Evolutionary conservation across 2,329 filamentous ascomycete species (phyloP), one percentile per base, ranked within the genome.

Genomic region (Didymella glomerata): DNA sequence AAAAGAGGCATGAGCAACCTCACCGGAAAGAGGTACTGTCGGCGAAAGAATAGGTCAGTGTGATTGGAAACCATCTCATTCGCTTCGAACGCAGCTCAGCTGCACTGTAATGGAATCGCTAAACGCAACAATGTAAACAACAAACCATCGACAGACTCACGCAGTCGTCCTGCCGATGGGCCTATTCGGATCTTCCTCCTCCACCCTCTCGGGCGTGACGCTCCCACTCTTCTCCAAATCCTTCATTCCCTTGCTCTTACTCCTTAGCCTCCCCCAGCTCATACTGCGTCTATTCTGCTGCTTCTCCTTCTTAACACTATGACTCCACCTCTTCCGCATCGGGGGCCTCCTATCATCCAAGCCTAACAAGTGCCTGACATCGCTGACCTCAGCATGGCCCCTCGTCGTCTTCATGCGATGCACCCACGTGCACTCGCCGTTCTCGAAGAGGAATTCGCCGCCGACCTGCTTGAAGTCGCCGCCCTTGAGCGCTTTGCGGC

Each of bases 351-450:
- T 60, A 7, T 54, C 70, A 41, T 75, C 69, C 20, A 78, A 51
- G 0, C 88, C 88, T 45, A 92, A 74, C 13, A 91, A 76, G 66
- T 85, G 80, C 77, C 86, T 85, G 54, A 93, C 68, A 73, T 88
- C 88, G 0, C 83, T 82, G 1, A 93, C 81, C 79, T 93, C 90
- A 1, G 85, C 85, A 72, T 96, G 92, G 66, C 93, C 91, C 48
- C 91, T 80, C 13, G 91, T 94, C 57, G 86, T 90, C 71, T 82
- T 83, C 91, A 96, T 96, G 27, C 91, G 83, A 77, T 94, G 90
- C 68, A 89, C 93, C 91, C 92, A 96, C 1, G 86, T 88, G 27
- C 91, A 84, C 54, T 79, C 80, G 77, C 90, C 90, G 69, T 85
- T 81, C 69, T 91, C 88, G 64, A 92, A 92, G n/a, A 93, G 74